Conservation (phyloP, 2,329 filamentous ascomycete species). For the Arthrobotrys megalospora region DNA sequence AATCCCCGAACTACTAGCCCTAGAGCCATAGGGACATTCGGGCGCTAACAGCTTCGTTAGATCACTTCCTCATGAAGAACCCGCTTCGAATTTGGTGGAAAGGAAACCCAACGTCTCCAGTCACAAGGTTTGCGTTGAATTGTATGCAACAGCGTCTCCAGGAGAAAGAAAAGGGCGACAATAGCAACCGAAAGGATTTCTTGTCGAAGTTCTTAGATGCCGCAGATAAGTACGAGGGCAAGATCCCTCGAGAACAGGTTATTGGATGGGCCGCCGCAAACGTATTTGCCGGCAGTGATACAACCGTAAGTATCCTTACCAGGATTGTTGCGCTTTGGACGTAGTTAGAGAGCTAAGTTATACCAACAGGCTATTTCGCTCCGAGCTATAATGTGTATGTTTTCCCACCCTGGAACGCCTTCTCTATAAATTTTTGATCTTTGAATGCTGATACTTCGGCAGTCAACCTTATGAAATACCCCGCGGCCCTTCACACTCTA, state of each 20-base stretch:
- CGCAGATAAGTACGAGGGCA: slow-evolving; percentile 46
- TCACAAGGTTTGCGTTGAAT: slow-evolving; percentile 42
- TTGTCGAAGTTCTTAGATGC: slow-evolving; percentile 50
- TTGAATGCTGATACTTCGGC: background rate
- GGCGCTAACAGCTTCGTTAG: background rate
- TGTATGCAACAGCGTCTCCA: slow-evolving; percentile 51
- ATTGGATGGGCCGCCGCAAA: slow-evolving; percentile 63
- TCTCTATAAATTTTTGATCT: background rate
- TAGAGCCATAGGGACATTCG: background rate
- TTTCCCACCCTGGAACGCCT: background rate
- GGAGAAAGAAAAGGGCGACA: slow-evolving; percentile 35
- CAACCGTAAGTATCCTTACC: slow-evolving; percentile 64
- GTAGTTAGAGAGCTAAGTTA: background rate
- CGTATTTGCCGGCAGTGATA: slow-evolving; percentile 69
- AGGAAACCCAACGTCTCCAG: slow-evolving; percentile 49
- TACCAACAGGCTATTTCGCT: slow-evolving; percentile 37
- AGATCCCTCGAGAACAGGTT: slow-evolving; percentile 40
- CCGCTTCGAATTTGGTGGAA: slow-evolving; percentile 49
- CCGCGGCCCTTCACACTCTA: slow-evolving; percentile 10
- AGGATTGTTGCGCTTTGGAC: background rate
- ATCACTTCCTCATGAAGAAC: slow-evolving; percentile 54
- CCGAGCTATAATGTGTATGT: slow-evolving; percentile 46
- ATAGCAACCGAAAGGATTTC: slow-evolving; percentile 40
- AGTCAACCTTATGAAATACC: slow-evolving; percentile 37
- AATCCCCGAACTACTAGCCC: background rate